Base-by-base conservation (phyloP, 2,329 filamentous ascomycete species). In the Podosphaera xanthii region DNA sequence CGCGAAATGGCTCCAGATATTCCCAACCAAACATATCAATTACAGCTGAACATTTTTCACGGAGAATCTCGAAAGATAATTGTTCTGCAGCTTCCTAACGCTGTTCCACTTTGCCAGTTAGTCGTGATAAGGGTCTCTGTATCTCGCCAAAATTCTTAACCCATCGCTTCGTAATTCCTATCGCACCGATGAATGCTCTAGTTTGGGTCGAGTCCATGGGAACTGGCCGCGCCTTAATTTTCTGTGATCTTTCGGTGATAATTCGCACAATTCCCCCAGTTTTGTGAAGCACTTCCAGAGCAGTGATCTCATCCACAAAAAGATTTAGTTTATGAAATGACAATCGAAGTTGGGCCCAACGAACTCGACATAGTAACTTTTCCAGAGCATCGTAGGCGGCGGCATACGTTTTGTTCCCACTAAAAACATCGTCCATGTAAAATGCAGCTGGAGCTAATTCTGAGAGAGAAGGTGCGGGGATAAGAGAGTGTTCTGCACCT, bases 111-210 rank as follows among this genome's bases (percentile, higher is more conserved):
- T 38, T 52, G 36, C 57, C 46, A 6, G 57, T 58, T 31, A 58
- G 30, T 53, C 57, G 33, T 7, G 57, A 2, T 31, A 58, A 40
- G 4, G 44, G 57, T 38, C 57, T 50, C 38, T 46, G 9, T 50
- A 52, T 58, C 34, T 58, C 46, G 14, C 14, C 44, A 35, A 58
- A 58, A 33, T 58, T 58, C 46, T 58, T 58, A 52, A 50, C 38
- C 57, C 48, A 52, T 38, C 40, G 36, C 33, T 44, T 40, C 3
- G 31, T 50, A 31, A 52, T 50, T 58, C 40, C 38, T 14, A 58
- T 58, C 2, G 44, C 40, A 33, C 14, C 48, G 6, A 58, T 7
- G 22, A 58, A 58, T 6, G 14, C 33, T 50, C 57, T 3, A 7
- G 36, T 31, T 34, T 50, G 12, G 10, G 54, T 57, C 12, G 31